A percentile compares a stretch with the other conserved stretches of the same genome.
Evolutionary conservation across 129 eudicot genomes (phyloP).

Genomic region (Artemisia annua): DNA sequence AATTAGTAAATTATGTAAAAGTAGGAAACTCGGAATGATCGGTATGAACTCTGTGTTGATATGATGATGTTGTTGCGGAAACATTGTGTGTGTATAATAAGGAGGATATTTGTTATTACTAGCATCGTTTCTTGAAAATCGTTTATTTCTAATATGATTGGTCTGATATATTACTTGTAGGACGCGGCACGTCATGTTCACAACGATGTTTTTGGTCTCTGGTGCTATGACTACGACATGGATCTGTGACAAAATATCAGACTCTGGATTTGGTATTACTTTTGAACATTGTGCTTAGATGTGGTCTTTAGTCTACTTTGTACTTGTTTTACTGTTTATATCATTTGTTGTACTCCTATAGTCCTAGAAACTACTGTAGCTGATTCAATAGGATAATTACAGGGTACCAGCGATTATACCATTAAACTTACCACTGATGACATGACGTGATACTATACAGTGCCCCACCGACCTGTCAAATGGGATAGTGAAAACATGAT

Average conservation of each 20-base stretch:
- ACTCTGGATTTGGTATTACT: conserved; percentile 85
- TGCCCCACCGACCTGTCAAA: too few relatives aligned
- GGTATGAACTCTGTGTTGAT: too few relatives aligned
- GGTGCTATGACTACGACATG: conserved; percentile 95
- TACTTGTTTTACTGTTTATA: neutral
- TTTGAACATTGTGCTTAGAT: conserved; percentile 2
- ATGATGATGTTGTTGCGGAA: too few relatives aligned
- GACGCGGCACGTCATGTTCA: conserved; percentile 77
- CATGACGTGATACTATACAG: neutral
- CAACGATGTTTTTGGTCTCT: conserved; percentile 71
- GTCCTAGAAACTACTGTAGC: neutral
- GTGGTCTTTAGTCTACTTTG: conserved; percentile 2
- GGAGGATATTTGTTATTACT: neutral
- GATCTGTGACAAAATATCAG: conserved; percentile 93
- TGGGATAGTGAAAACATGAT: too few relatives aligned
- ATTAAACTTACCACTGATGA: neutral
- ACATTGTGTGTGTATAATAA: too few relatives aligned
- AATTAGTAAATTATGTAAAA: too few relatives aligned
- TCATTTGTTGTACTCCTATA: neutral
- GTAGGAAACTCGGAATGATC: too few relatives aligned
- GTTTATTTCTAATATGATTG: conserved; percentile 5
- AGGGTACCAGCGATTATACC: neutral
- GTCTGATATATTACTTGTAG: conserved; percentile 36
- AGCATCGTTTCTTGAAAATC: neutral
- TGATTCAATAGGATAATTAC: neutral